phyloP scores from a whole-genome alignment of 805 yeast species.

The Crinitomyces ghanaensis region DNA sequence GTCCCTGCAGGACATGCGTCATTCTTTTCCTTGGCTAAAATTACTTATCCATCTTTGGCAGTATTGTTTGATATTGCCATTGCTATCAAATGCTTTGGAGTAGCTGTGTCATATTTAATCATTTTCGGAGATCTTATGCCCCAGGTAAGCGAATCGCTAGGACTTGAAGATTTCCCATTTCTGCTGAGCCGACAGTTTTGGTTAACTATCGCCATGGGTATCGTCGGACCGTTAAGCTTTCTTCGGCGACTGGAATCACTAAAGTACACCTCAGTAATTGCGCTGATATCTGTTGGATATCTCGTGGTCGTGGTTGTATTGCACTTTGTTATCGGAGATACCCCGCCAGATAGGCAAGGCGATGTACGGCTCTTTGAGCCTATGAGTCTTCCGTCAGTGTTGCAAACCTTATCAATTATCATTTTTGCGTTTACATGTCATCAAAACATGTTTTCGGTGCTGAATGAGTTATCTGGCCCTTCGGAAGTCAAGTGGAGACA shows the following conservation, averaged over 20 bases:
- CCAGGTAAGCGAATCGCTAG: slow-evolving; percentile 25
- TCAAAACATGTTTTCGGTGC: slow-evolving; percentile 83
- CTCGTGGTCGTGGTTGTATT: slow-evolving; percentile 58
- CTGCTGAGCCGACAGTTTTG: slow-evolving; percentile 32
- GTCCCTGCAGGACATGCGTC: slow-evolving; percentile 53
- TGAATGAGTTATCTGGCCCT: slow-evolving; percentile 63
- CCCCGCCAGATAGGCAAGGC: slow-evolving; percentile 40
- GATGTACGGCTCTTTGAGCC: slow-evolving; percentile 40
- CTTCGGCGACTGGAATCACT: slow-evolving; percentile 68
- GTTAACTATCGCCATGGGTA: slow-evolving; percentile 36
- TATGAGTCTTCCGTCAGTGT: slow-evolving; percentile 29
- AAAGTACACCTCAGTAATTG: slow-evolving; percentile 75
- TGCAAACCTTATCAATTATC: slow-evolving; percentile 77
- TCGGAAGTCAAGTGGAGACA: slow-evolving; percentile 35
- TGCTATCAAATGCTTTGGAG: slow-evolving; percentile 71
- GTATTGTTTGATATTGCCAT: slow-evolving; percentile 63
- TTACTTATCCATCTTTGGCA: slow-evolving; percentile 59
- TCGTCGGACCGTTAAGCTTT: slow-evolving; percentile 55
- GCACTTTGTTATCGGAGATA: slow-evolving; percentile 55
- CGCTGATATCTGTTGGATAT: slow-evolving; percentile 70
- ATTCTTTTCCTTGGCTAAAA: slow-evolving; percentile 53
- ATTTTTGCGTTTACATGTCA: slow-evolving; percentile 95
- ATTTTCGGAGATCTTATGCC: slow-evolving; percentile 72
- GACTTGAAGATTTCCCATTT: slow-evolving; percentile 7
- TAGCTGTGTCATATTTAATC: slow-evolving; percentile 61